Conservation (phyloP, 2,329 filamentous ascomycete genomes). For the Pseudocercospora musae region DNA sequence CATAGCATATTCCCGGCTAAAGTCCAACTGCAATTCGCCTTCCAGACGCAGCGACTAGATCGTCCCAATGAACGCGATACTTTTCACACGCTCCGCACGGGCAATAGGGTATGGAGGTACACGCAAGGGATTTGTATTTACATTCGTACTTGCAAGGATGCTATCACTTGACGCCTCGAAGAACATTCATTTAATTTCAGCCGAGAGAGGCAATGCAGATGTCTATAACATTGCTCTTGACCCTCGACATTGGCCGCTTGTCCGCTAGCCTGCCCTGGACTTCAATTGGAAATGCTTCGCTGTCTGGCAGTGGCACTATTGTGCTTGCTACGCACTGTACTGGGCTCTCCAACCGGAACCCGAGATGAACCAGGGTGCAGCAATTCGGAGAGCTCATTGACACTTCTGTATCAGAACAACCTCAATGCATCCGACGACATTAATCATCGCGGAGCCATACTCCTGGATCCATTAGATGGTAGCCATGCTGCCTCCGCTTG, state of each 20-base stretch:
- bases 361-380: not conserved
- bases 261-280: not conserved
- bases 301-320: not conserved
- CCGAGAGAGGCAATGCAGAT: not conserved
- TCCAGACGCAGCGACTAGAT: not conserved
- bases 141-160: not conserved
- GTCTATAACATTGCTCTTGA: not conserved
- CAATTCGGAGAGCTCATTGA: constrained; percentile 46
- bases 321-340: not conserved
- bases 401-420: constrained; percentile 54
- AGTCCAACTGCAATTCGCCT: not conserved
- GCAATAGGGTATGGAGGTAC: not conserved
- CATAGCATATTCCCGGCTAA: not conserved
- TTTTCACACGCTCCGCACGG: not conserved
- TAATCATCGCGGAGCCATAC: constrained; percentile 52
- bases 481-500: constrained; percentile 45
- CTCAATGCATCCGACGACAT: constrained; percentile 52
- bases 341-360: not conserved
- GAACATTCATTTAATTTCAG: not conserved
- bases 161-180: not conserved
- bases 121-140: too few species aligned
- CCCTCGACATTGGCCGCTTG: not conserved
- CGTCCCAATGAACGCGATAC: not conserved
- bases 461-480: constrained; percentile 45
- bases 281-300: not conserved